Percentiles rank a stretch among this genome's conserved stretches.
phyloP scores from a whole-genome alignment of 345 rosid species.

The Populus ilicifolia region DNA sequence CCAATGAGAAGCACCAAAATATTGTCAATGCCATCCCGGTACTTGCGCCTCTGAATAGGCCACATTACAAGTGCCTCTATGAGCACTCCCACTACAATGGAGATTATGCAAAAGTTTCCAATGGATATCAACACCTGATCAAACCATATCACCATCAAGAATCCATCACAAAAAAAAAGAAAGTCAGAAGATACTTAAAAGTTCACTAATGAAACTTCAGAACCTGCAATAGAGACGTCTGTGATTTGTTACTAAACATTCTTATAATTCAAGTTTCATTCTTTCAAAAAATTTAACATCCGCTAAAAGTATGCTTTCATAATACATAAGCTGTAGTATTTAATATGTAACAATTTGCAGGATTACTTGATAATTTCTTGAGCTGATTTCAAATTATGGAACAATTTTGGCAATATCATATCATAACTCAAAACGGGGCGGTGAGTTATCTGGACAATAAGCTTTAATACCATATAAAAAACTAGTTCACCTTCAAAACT shows the following conservation, averaged over 20 bases:
- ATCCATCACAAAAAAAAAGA: neutral
- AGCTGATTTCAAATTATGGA: neutral
- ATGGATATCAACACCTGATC: conserved; percentile 70
- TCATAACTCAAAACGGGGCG: too few species aligned
- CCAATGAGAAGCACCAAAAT: conserved; percentile 79
- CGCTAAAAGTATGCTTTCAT: neutral
- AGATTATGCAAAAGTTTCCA: conserved; percentile 83
- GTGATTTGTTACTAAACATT: neutral
- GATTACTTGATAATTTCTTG: neutral
- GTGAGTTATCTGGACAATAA: too few species aligned
- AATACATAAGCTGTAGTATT: neutral
- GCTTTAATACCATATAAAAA: too few species aligned
- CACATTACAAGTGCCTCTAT: conserved; percentile 72
- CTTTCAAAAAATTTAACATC: neutral
- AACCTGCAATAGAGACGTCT: neutral
- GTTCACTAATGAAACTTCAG: neutral
- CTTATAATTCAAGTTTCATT: neutral
- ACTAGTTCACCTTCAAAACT: too few species aligned
- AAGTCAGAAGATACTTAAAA: neutral
- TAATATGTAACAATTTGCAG: neutral
- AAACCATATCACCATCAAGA: conserved; percentile 10
- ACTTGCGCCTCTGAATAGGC: conserved; percentile 64
- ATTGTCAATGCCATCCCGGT: conserved; percentile 72
- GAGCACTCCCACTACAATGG: conserved; percentile 59
- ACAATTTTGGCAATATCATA: too few species aligned